Conservation (phyloP, 2,329 filamentous ascomycete genomes). For the Nemania sp. region DNA sequence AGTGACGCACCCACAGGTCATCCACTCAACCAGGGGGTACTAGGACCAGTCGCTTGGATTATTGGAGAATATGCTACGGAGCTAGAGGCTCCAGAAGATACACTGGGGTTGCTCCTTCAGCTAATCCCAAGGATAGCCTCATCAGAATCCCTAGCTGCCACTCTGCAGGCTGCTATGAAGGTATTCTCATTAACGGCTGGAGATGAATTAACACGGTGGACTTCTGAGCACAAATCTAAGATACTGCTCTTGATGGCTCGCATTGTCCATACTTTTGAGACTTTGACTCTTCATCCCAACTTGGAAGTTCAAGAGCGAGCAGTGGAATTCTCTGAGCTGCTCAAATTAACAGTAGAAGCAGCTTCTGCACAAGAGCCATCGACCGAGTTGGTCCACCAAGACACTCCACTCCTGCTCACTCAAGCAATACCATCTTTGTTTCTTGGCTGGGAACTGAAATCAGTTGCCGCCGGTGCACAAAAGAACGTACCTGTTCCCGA, state of each 20-base stretch:
- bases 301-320: conserved; percentile 94
- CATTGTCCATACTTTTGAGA: conserved; percentile 80
- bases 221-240: conserved; percentile 70
- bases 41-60: conserved; percentile 81
- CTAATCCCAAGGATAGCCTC: conserved; percentile 59
- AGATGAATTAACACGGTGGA: conserved; percentile 69
- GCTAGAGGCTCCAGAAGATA: conserved; percentile 69
- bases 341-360: conserved; percentile 85
- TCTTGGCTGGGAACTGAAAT: conserved; percentile 84
- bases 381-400: conserved; percentile 56
- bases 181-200: conserved; percentile 75
- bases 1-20: conserved; percentile 58
- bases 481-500: conserved; percentile 80
- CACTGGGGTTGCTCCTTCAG: conserved; percentile 75
- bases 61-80: conserved; percentile 84
- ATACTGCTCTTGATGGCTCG: conserved; percentile 78
- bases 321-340: conserved; percentile 87
- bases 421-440: conserved; percentile 91
- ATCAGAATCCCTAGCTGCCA: conserved; percentile 72
- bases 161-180: conserved; percentile 84
- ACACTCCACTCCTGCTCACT: conserved; percentile 81
- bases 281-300: conserved; percentile 77
- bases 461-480: conserved; percentile 81
- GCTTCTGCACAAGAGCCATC: conserved; percentile 66
- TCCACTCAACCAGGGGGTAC: conserved; percentile 63